phyloP scores from a whole-genome alignment of 106 monocot species.

The Dendrobium huoshanense region DNA sequence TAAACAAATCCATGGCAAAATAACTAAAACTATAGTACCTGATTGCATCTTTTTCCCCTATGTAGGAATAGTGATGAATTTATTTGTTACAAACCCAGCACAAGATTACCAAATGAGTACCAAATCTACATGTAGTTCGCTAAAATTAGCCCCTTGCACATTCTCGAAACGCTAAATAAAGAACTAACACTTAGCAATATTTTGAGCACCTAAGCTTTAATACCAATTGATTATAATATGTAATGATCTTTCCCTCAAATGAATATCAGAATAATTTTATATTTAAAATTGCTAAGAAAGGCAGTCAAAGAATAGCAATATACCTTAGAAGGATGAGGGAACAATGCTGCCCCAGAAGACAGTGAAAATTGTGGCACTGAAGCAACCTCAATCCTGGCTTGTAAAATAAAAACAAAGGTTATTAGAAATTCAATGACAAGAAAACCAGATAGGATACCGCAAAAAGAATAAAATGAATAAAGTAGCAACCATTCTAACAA shows the following conservation, averaged over 20 bases:
- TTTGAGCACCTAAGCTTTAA: not conserved
- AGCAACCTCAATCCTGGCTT: conserved; percentile 20
- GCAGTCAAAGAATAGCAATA: not conserved
- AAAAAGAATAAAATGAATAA: not conserved
- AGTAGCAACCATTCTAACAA: not conserved
- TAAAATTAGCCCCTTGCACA: too few species aligned
- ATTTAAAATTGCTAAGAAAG: not conserved
- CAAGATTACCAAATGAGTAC: not conserved
- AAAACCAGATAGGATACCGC: not conserved
- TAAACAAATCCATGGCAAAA: too few species aligned
- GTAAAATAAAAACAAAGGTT: conserved; percentile 5
- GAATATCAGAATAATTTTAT: not conserved
- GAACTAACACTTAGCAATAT: not conserved
- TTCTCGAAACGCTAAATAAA: not conserved
- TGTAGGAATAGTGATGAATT: not conserved
- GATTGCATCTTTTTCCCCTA: not conserved
- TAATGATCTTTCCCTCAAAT: not conserved
- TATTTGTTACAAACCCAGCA: not conserved
- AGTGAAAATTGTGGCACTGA: conserved; percentile 30
- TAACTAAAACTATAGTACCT: too few species aligned
- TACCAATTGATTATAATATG: not conserved
- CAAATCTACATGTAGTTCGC: too few species aligned
- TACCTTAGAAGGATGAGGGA: conserved; percentile 97
- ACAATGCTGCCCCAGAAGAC: conserved; percentile 72
- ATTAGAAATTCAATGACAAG: not conserved